Evolutionary conservation across 2,329 filamentous ascomycete genomes (phyloP), one percentile per base, ranked within the genome.

Genomic region (Bipolaris victoriae): DNA sequence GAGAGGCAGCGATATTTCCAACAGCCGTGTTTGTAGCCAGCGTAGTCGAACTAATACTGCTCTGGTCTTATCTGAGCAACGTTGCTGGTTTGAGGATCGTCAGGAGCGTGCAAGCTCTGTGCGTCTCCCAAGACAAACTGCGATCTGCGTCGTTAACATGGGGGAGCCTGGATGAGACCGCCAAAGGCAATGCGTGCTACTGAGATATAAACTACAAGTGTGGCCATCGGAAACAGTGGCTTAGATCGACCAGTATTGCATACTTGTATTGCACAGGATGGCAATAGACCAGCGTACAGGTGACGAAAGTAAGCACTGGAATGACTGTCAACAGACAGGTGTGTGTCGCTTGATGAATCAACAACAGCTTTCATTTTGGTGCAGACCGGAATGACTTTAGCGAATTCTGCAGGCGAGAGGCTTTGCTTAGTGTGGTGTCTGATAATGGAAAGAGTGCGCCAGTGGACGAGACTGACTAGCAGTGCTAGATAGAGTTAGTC

Each of bases 221-320:
- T 40, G 57, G 52, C 22, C 63, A n/a, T 2, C 36, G 31, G 52
- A 63, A 70, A 60, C 71, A 72, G 53, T 66, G 44, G 13, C 45
- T 26, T 1, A 54, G 39, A 20, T 63, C 39, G 9, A 65, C 36
- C 4, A 67, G 63, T 31, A 57, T 36, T 33, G 29, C 51, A 62
- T 61, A 73, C 36, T 65, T 72, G 57, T 66, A 60, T 48, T 57
- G 43, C 16, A 69, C 39, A n/a, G 67, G 68, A 2, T 56, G 64
- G 44, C 71, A 71, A 36, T 65, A 62, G 7, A 68, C 40, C 15
- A 67, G 43, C n/a, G 51, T 49, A 20, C 62, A 49, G 3, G 61
- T 7, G 18, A 67, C 39, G 1, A 55, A 43, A 7, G 52, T 22
- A 16, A 70, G 15, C 16, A 56, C 41, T 31, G 60, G 55, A 18